phyloP scores from a whole-genome alignment of 768 basidiomycete genomes.

The Termitomyces sp. region DNA sequence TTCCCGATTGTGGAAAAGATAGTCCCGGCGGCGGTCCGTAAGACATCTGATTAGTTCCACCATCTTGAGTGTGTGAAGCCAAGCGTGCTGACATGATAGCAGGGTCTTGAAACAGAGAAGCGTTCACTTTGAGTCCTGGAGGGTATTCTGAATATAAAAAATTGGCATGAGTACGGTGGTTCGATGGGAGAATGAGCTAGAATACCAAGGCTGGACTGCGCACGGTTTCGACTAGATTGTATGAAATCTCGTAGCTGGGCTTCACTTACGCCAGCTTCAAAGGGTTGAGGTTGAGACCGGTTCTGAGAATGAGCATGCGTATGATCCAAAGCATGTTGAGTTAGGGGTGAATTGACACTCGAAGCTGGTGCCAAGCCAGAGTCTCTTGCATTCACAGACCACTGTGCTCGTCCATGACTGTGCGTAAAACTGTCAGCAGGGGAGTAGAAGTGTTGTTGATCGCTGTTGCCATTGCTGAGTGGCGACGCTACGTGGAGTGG shows the following conservation, averaged over 20 bases:
- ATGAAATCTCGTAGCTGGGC: constrained; percentile 75
- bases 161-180: not conserved
- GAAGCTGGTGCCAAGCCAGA: constrained; percentile 31
- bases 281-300: constrained; percentile 57
- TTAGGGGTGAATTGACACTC: constrained; percentile 36
- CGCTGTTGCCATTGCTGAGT: constrained; percentile 38
- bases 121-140: constrained; percentile 14
- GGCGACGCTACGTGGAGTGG: constrained; percentile 54
- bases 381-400: constrained; percentile 37
- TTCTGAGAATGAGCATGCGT: constrained; percentile 28
- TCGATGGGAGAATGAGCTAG: constrained; percentile 13
- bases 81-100: constrained; percentile 78
- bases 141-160: constrained; percentile 6
- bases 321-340: constrained; percentile 40
- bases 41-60: constrained; percentile 25
- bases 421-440: constrained; percentile 28
- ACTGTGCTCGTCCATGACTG: constrained; percentile 28
- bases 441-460: constrained; percentile 41
- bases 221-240: constrained; percentile 60
- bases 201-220: constrained; percentile 20
- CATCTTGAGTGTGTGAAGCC: constrained; percentile 31
- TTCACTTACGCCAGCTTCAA: constrained; percentile 57
- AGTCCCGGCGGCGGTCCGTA: constrained; percentile 71
- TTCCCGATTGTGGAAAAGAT: constrained; percentile 31
- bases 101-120: constrained; percentile 61